Base-by-base conservation (phyloP, 352 stramenopile genomes). In the Globisporangium sylvaticum region DNA sequence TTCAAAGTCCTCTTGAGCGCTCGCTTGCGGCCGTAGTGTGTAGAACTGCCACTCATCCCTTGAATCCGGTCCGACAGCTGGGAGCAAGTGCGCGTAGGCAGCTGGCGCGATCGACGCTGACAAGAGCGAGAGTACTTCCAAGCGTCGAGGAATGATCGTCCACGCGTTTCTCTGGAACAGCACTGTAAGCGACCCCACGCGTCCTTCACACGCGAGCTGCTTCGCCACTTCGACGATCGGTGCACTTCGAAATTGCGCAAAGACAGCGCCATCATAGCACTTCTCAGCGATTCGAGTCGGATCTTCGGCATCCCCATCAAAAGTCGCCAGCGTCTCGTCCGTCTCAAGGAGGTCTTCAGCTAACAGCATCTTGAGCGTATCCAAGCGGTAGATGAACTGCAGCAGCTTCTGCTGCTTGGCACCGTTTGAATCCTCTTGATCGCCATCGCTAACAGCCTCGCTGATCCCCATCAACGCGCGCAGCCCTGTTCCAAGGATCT, bases 91-190 rank as follows among this genome's bases (percentile, higher is more conserved):
- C 1, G 67, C 68, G 57, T 91, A 93, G 2, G 24, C 53, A 14
- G 29, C 66, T 22, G 85, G 83, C 29, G 74, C 52, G 1, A 83
- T 34, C 24, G 54, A 79, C 4, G 78, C 67, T 32, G 83, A 76
- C 1, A 91, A 53, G 27, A 77, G 52, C 3, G 84, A 71, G 1
- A 94, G 74, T 56, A 94, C 68, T 0, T 80, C 63, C 5, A 83
- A 29, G 29, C 83, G 83, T 31, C 68, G 67, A 31, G 85, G 74
- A 3, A 88, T 27, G 25, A 94, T 55, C 54, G 84, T 88, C 57
- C 64, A 83, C n/a, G 68, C 73, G 27, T 94, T 76, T 2, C 83
- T 73, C 20, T 67, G 58, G 10, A 91, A 77, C 25, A 94, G 46
- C 31, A 88, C 68, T 0, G 27, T 66, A 0, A 94, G 67, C 0